phyloP scores from a whole-genome alignment of 2,329 filamentous ascomycete genomes.

The Drechmeria coniospora region DNA sequence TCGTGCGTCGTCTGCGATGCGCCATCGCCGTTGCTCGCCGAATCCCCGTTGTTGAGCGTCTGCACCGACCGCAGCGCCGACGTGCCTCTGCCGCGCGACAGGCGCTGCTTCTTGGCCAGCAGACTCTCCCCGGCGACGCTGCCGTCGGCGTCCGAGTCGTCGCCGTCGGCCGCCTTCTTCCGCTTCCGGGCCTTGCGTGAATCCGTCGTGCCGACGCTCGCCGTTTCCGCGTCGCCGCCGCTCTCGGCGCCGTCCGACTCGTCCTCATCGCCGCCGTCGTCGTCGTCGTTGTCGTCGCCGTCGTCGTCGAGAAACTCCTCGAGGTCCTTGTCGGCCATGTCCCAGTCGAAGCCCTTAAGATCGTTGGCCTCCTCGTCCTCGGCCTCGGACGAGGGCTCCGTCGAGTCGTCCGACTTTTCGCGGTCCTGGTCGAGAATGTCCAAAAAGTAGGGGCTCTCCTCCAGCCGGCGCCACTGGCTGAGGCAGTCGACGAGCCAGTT shows the following conservation, averaged over 20 bases:
- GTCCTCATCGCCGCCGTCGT: constrained; percentile 10
- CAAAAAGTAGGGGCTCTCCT: constrained; percentile 66
- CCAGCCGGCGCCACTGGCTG: constrained; percentile 64
- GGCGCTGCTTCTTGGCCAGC: constrained; percentile 34
- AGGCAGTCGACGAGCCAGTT: constrained; percentile 82
- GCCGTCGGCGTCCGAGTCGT: constrained; percentile 18
- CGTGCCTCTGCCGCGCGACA: constrained; percentile 27
- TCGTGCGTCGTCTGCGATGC: constrained; percentile 13
- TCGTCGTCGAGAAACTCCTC: constrained; percentile 53
- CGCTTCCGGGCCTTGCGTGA: constrained; percentile 16
- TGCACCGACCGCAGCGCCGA: constrained; percentile 31
- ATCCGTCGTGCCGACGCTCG: constrained; percentile 13
- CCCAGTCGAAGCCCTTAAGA: constrained; percentile 45
- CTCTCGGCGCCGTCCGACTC: constrained; percentile 5
- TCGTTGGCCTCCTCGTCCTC: constrained; percentile 19
- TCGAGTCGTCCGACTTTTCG: constrained; percentile 17
- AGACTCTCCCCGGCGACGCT: constrained; percentile 19
- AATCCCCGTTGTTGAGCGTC: constrained; percentile 22
- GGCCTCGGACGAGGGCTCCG: constrained; percentile 15
- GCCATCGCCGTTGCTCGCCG: constrained; percentile 18
- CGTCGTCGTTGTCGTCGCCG: constrained; percentile 31
- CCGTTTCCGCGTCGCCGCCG: constrained; percentile 12
- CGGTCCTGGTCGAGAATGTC: constrained; percentile 58
- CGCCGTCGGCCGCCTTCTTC: constrained; percentile 14
- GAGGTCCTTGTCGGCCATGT: constrained; percentile 53